phyloP scores from a whole-genome alignment of 2,329 filamentous ascomycete genomes.

The Rhytidhysteron rufulum region DNA sequence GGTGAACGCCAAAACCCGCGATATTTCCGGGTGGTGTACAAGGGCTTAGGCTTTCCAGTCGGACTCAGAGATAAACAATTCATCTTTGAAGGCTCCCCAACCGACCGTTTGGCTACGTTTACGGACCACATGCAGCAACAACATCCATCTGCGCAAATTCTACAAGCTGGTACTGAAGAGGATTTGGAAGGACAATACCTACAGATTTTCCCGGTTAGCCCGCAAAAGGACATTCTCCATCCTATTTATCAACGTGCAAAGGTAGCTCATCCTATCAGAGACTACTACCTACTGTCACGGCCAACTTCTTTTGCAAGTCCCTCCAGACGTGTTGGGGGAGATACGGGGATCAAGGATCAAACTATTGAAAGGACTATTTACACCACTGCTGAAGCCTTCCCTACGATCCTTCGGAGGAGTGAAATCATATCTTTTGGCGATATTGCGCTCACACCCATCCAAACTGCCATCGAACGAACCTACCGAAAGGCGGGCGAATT shows the following conservation, averaged over 20 bases:
- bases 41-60: slow-evolving; percentile 80
- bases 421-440: slow-evolving; percentile 72
- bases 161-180: slow-evolving; percentile 65
- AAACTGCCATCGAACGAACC: slow-evolving; percentile 88
- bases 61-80: slow-evolving; percentile 85
- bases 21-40: slow-evolving; percentile 89
- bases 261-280: slow-evolving; percentile 76
- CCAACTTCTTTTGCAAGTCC: slow-evolving; percentile 78
- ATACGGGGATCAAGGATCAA: slow-evolving; percentile 65
- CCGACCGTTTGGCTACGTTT: slow-evolving; percentile 75
- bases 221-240: slow-evolving; percentile 77
- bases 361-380: slow-evolving; percentile 81
- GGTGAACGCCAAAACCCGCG: slow-evolving; percentile 74
- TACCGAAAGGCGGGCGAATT: slow-evolving; percentile 89
- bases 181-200: slow-evolving; percentile 90
- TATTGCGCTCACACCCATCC: slow-evolving; percentile 66
- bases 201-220: slow-evolving; percentile 73
- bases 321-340: slow-evolving; percentile 64
- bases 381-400: slow-evolving; percentile 80
- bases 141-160: slow-evolving; percentile 79
- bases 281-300: slow-evolving; percentile 75
- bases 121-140: slow-evolving; percentile 90
- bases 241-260: slow-evolving; percentile 85
- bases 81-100: slow-evolving; percentile 78
- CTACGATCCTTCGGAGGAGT: slow-evolving; percentile 82